phyloP scores from a whole-genome alignment of 495 filamentous ascomycete genomes.

The Penicillium chermesinum region DNA sequence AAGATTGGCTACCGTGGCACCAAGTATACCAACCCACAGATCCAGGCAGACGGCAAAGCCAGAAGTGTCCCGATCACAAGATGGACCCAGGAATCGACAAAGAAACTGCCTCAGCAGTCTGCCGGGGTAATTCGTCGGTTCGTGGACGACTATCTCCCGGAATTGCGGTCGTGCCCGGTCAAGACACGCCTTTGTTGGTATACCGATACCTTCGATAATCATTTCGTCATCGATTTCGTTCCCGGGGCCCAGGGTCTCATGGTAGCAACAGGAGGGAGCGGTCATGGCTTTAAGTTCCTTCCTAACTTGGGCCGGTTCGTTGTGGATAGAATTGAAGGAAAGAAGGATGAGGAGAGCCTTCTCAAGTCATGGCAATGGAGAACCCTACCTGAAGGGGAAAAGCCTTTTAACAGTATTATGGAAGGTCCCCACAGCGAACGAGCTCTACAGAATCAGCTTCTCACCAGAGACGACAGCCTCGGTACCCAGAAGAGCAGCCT shows the following conservation, averaged over 20 bases:
- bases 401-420: constrained; percentile 26
- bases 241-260: constrained; percentile 54
- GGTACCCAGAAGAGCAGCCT: background rate
- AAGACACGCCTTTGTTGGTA: constrained; percentile 76
- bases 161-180: constrained; percentile 19
- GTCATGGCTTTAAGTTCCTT: constrained; percentile 76
- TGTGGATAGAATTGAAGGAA: constrained; percentile 50
- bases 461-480: background rate
- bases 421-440: constrained; percentile 15
- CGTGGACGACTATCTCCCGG: constrained; percentile 30
- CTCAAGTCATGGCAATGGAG: constrained; percentile 27
- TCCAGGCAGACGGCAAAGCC: constrained; percentile 24
- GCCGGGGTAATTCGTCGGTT: constrained; percentile 22
- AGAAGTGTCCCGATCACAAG: constrained; percentile 32
- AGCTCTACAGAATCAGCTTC: background rate
- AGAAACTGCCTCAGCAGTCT: constrained; percentile 8
- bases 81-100: constrained; percentile 16
- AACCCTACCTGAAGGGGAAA: constrained; percentile 9
- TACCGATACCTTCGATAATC: constrained; percentile 60
- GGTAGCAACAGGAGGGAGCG: constrained; percentile 68
- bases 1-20: constrained; percentile 45
- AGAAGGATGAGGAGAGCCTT: constrained; percentile 16
- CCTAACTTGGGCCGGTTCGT: constrained; percentile 70
- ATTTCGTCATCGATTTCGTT: constrained; percentile 66
- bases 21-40: constrained; percentile 32